phyloP scores from a whole-genome alignment of 176 grass and related monocot species.

The Rhipidocladum racemiflorum region DNA sequence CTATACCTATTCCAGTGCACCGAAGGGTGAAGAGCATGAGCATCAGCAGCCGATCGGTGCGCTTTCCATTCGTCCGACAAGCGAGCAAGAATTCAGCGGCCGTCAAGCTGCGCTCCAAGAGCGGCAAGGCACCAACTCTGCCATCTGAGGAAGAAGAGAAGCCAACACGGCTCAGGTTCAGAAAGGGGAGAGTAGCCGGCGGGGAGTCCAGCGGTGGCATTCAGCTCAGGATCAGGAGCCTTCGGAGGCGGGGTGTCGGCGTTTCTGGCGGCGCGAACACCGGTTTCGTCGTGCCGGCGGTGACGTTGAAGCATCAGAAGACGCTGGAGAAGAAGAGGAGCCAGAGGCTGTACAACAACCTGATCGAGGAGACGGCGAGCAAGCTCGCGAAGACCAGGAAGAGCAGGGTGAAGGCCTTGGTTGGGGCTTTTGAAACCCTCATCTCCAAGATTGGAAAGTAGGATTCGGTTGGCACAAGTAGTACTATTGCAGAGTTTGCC shows the following conservation, averaged over 20 bases:
- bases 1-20: constrained; percentile 13
- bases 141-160: constrained; percentile 14
- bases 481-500: background rate
- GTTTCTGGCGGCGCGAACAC: background rate
- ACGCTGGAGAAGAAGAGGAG: constrained; percentile 62
- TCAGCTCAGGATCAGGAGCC: constrained; percentile 53
- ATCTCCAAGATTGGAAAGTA: constrained; percentile 64
- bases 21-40: constrained; percentile 34
- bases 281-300: constrained; percentile 27
- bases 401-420: constrained; percentile 73
- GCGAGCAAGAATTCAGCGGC: constrained; percentile 22
- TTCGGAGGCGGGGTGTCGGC: constrained; percentile 36
- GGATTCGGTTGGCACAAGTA: background rate
- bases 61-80: constrained; percentile 32
- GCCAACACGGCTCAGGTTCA: constrained; percentile 33
- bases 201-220: constrained; percentile 28
- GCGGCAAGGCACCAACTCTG: constrained; percentile 15
- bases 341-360: constrained; percentile 54
- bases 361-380: constrained; percentile 65
- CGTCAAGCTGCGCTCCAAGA: constrained; percentile 50
- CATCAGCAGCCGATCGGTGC: constrained; percentile 20
- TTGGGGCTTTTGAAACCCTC: constrained; percentile 71
- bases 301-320: constrained; percentile 55
- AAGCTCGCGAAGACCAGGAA: constrained; percentile 64
- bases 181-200: constrained; percentile 25